Percentiles rank a stretch among this genome's conserved stretches.
These are phyloP conservation scores for Penicillium sp. DNA, from an alignment of 2,329 filamentous ascomycete genomes.

Conservation along the genomic window DNA sequence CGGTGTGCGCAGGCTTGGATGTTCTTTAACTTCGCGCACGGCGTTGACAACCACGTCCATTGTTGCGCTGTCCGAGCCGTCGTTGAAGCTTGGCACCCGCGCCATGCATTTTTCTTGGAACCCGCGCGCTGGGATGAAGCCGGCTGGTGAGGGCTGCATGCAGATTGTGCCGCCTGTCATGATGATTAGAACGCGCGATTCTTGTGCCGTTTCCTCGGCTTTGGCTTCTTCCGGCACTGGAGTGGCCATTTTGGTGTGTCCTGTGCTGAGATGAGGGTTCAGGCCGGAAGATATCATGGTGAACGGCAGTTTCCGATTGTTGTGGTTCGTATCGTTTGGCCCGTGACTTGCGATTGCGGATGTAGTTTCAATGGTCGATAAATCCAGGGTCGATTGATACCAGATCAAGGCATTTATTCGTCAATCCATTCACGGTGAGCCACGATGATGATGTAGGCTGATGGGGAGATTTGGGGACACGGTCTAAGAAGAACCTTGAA, in stretches of 20 bases:
- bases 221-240: constrained; percentile 19
- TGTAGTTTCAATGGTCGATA: not conserved
- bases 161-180: constrained; percentile 79
- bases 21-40: constrained; percentile 41
- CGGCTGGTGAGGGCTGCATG: constrained; percentile 73
- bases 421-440: not conserved
- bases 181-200: constrained; percentile 77
- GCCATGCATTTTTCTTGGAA: constrained; percentile 78
- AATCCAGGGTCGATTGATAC: not conserved
- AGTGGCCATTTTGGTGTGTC: constrained; percentile 15
- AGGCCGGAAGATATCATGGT: constrained; percentile 1
- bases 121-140: constrained; percentile 68
- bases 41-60: constrained; percentile 49
- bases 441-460: constrained; percentile 2
- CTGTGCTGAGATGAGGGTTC: not conserved
- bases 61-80: constrained; percentile 53
- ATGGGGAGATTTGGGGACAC: constrained; percentile 1
- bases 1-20: constrained; percentile 69
- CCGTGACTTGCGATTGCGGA: not conserved
- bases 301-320: not conserved
- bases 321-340: not conserved
- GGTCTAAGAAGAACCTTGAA: no score
- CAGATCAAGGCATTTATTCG: constrained; percentile 3
- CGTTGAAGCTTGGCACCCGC: constrained; percentile 76
- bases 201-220: constrained; percentile 42